phyloP scores from a whole-genome alignment of 2,329 filamentous ascomycete genomes.

The Penicillium sp. region DNA sequence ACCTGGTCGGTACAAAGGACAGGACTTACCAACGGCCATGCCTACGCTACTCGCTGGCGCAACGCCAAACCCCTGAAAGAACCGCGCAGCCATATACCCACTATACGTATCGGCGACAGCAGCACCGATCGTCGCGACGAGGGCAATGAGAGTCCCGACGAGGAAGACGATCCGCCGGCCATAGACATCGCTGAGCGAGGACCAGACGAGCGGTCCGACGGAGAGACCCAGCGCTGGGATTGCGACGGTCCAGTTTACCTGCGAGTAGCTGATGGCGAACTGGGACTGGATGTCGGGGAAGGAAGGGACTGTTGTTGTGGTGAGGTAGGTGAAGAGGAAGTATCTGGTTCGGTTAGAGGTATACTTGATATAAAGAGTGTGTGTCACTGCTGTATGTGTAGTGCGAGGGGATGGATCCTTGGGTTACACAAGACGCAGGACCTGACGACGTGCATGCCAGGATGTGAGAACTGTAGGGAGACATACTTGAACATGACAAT shows the following conservation, averaged over 20 bases:
- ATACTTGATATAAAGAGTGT: not conserved
- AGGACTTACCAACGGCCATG: constrained; percentile 50
- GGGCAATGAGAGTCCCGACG: constrained; percentile 47
- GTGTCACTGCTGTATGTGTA: not conserved
- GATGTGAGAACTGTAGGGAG: not conserved
- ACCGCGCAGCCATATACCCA: constrained; percentile 62
- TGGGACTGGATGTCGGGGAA: constrained; percentile 56
- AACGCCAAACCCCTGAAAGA: constrained; percentile 63
- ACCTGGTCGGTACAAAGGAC: not conserved
- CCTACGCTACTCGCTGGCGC: constrained; percentile 61
- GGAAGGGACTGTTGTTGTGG: constrained; percentile 61
- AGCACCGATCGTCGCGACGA: constrained; percentile 49
- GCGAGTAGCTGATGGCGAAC: constrained; percentile 51
- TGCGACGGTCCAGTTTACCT: constrained; percentile 62
- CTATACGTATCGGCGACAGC: constrained; percentile 48
- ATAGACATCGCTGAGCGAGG: constrained; percentile 57
- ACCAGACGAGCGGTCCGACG: constrained; percentile 58
- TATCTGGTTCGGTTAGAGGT: constrained; percentile 43
- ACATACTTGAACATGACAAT: constrained; percentile 60
- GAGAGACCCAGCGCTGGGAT: constrained; percentile 57
- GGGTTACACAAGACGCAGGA: not conserved
- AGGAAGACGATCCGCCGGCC: constrained; percentile 59
- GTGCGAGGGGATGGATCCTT: not conserved
- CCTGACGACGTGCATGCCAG: not conserved
- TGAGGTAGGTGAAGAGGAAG: constrained; percentile 64